Base-by-base conservation (phyloP, 306 rosid species). In the Rosa multiflora region DNA sequence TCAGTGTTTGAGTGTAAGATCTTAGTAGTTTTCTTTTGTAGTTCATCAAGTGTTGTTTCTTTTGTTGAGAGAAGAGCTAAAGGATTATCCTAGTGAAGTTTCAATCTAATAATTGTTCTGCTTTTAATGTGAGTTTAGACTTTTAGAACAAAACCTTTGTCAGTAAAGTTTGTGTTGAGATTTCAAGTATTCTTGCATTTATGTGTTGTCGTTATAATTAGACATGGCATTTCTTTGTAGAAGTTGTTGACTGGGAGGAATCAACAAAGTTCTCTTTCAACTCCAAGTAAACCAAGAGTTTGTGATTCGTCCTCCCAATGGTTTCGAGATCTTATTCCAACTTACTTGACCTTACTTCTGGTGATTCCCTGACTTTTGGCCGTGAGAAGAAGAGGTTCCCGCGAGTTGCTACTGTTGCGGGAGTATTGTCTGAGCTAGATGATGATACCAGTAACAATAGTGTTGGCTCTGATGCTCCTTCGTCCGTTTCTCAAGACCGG, bases 321-420 rank as follows among this genome's bases (percentile, higher is more conserved):
- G 98, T 82, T 82, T 93, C 98, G 4, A 93, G 94, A 91, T 93
- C 98, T 67, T 93, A 93, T 82, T 91, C 98, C 15, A 93, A 91
- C 82, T 86, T 93, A 76, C 82, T 93, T 68, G 98, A 93, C 80
- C 98, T 93, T 69, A 81, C 94, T 80, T 91, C 94, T 5, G 88
- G 97, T 73, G 94, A 77, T 39, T 85, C 94, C 13, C 94, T 88
- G 5, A 20, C 80, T 61, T 88, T 89, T 71, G 81, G 88, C 23
- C 91, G 96, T 7, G 98, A 93, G 88, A 88, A 64, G 83, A 93
- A 79, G 83, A 84, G 97, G 89, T 90, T 93, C 51, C 94, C 98
- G 23, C 85, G 96, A 68, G 97, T 91, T 68, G 94, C 92, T 8
- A 93, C 98, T 67, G 91, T 93, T 35, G 90, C 93, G 2, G 98